Percentiles rank a stretch among this genome's conserved stretches.
Evolutionary conservation across 176 grass and related monocot species (phyloP).

Genomic region (Rhynchospora breviuscula): DNA sequence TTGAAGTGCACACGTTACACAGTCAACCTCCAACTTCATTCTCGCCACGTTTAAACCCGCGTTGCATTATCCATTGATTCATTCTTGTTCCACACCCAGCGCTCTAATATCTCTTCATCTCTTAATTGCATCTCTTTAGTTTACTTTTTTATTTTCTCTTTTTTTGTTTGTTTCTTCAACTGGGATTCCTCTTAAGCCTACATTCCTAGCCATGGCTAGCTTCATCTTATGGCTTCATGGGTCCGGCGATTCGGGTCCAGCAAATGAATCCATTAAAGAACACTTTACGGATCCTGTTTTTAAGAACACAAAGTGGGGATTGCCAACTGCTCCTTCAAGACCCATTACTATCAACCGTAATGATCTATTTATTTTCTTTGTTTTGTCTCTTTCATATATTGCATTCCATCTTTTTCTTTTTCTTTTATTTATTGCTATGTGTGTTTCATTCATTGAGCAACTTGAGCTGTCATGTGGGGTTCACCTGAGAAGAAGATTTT

Average conservation of each 20-base stretch:
- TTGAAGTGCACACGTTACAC: slow-evolving; percentile 27
- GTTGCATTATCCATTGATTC: slow-evolving; percentile 14
- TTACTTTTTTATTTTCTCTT: background rate
- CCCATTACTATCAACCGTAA: slow-evolving; percentile 59
- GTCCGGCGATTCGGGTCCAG: slow-evolving; percentile 45
- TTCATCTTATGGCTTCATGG: slow-evolving; percentile 73
- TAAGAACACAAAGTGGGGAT: slow-evolving; percentile 39
- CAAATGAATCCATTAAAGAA: slow-evolving; percentile 47
- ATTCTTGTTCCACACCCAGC: background rate
- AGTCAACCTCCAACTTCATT: slow-evolving; percentile 12
- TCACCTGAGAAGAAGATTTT: background rate
- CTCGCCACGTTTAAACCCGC: slow-evolving; percentile 24
- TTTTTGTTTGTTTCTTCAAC: background rate
- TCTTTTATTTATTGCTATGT: background rate
- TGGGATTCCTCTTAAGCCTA: background rate
- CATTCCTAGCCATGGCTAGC: slow-evolving; percentile 15
- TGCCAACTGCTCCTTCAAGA: slow-evolving; percentile 50
- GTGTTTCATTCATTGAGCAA: background rate
- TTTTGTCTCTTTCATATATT: background rate
- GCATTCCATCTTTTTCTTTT: background rate
- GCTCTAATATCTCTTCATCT: background rate
- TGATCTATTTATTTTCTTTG: background rate
- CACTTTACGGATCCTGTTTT: slow-evolving; percentile 49
- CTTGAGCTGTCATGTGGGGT: background rate
- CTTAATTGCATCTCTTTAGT: background rate